Percentiles rank a stretch among this genome's conserved stretches.
phyloP scores from a whole-genome alignment of 176 grass and related monocot species.

The Carex kokanica region DNA sequence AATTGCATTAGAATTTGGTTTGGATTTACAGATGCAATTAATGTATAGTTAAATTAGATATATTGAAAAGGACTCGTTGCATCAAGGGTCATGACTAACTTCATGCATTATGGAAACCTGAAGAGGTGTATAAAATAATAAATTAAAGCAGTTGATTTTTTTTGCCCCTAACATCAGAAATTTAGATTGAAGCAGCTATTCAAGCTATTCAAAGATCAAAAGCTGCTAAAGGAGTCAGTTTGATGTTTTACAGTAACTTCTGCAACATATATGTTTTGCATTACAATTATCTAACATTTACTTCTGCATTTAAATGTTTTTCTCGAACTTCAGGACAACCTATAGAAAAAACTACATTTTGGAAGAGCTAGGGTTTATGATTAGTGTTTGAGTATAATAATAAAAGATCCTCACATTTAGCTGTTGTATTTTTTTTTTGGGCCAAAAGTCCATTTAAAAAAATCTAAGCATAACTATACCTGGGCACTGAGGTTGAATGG shows the following conservation, averaged over 20 bases:
- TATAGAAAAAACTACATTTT: not conserved
- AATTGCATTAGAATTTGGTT: not conserved
- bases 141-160: not conserved
- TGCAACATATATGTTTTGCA: conserved; percentile 1
- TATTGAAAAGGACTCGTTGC: not conserved
- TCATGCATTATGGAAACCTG: not conserved
- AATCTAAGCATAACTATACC: conserved; percentile 25
- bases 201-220: not conserved
- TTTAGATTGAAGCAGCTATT: not conserved
- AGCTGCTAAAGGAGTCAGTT: not conserved
- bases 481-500: conserved; percentile 67
- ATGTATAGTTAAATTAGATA: not conserved
- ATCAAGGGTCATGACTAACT: not conserved
- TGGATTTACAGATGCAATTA: not conserved
- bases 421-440: not conserved
- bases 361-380: not conserved
- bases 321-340: not conserved
- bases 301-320: not conserved
- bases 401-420: too few species aligned
- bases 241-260: not conserved
- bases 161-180: not conserved
- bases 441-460: not conserved
- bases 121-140: not conserved
- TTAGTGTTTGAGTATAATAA: not conserved
- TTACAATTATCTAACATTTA: not conserved